Evolutionary conservation across 169 alveolate species (phyloP).

Genomic region (Fabrea salina): DNA sequence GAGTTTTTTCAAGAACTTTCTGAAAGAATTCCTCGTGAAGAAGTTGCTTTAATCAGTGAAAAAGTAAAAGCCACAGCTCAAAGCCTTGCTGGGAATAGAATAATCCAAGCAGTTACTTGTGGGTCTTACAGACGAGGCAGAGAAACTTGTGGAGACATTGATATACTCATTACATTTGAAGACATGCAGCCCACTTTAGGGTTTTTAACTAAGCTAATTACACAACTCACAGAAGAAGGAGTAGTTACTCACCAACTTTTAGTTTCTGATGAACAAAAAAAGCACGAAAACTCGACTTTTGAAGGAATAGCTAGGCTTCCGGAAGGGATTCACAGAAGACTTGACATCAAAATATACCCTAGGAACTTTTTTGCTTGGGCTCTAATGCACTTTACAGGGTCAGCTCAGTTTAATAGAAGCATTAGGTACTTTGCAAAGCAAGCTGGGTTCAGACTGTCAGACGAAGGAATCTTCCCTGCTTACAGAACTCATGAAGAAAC

Average conservation of each 20-base stretch:
- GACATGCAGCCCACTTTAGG: slow-evolving; percentile 48
- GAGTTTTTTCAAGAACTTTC: slow-evolving; percentile 73
- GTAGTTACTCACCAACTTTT: slow-evolving; percentile 57
- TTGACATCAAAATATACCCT: slow-evolving; percentile 85
- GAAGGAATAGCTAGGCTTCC: slow-evolving; percentile 32
- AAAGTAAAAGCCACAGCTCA: slow-evolving; percentile 47
- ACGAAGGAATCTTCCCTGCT: slow-evolving; percentile 71
- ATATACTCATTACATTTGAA: slow-evolving; percentile 75
- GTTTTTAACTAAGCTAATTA: slow-evolving; percentile 52
- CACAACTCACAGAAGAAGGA: slow-evolving; percentile 48
- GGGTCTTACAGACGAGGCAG: slow-evolving; percentile 86
- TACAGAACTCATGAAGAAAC: slow-evolving; percentile 36
- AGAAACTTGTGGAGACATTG: slow-evolving; percentile 85
- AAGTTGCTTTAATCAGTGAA: slow-evolving; percentile 60
- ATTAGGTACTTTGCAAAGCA: slow-evolving; percentile 75
- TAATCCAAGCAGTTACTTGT: slow-evolving; percentile 61
- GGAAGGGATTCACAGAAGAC: slow-evolving; percentile 55
- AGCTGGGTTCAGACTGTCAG: slow-evolving; percentile 73
- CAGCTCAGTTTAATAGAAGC: slow-evolving; percentile 80
- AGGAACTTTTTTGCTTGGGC: slow-evolving; percentile 73
- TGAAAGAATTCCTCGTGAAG: slow-evolving; percentile 80
- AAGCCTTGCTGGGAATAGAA: slow-evolving; percentile 36
- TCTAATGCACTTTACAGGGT: slow-evolving; percentile 83
- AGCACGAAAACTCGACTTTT: not conserved
- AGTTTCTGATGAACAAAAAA: slow-evolving; percentile 34